Percentiles rank a stretch among this genome's conserved stretches.
phyloP scores from a whole-genome alignment of 1,284 basidiomycete genomes.

The Coniferiporia weirii region DNA sequence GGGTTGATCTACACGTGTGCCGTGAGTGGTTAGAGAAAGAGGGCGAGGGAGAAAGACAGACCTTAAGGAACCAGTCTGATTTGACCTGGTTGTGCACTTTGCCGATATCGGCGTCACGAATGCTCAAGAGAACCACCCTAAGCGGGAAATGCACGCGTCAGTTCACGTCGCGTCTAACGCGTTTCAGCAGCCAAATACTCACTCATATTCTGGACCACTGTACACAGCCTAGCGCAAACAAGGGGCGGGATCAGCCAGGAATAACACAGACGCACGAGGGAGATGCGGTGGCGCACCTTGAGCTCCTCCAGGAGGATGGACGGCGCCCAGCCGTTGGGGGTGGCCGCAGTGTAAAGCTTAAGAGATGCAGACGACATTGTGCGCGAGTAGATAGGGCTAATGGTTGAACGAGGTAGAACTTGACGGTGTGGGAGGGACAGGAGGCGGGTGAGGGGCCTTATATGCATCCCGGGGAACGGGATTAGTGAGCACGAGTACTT shows the following conservation, averaged over 20 bases:
- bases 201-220: conserved; percentile 8
- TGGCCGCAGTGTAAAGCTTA: conserved; percentile 7
- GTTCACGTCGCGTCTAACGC: too few species aligned
- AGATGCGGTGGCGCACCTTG: conserved; percentile 11
- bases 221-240: neutral
- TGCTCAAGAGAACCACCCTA: conserved; percentile 3
- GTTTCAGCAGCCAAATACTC: neutral
- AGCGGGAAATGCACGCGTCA: neutral
- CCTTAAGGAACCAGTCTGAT: conserved; percentile 6
- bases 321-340: conserved; percentile 18
- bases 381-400: too few species aligned
- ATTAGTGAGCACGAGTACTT: too few species aligned
- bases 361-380: neutral
- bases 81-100: conserved; percentile 12
- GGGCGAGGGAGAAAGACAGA: neutral
- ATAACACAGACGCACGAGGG: neutral
- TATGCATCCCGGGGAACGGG: too few species aligned
- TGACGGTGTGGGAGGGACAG: neutral
- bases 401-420: neutral
- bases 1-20: conserved; percentile 51
- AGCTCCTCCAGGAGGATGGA: conserved; percentile 42
- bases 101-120: conserved; percentile 10
- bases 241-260: too few species aligned
- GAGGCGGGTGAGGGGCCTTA: neutral
- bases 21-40: too few species aligned